phyloP scores from a whole-genome alignment of 2,329 filamentous ascomycete genomes.

The Emericellopsis cladophorae region DNA sequence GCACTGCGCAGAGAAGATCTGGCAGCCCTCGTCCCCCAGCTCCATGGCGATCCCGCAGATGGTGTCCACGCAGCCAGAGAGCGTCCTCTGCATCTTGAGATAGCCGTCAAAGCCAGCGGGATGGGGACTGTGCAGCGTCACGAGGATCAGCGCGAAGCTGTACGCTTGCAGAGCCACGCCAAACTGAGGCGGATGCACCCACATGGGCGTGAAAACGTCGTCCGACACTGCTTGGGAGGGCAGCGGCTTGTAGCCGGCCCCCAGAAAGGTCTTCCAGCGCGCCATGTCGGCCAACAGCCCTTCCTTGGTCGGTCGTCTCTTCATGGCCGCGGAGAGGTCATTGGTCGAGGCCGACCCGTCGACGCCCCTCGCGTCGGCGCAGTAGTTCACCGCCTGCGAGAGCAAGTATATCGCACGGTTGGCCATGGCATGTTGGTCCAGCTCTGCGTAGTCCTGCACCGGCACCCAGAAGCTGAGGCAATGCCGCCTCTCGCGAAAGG shows the following conservation, averaged over 20 bases:
- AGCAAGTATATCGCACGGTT: slow-evolving; percentile 24
- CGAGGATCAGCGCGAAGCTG: slow-evolving; percentile 36
- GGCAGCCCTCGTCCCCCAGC: slow-evolving; percentile 23
- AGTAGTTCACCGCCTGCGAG: slow-evolving; percentile 42
- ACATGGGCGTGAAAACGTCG: slow-evolving; percentile 28
- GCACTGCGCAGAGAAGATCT: slow-evolving; percentile 29
- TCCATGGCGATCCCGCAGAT: slow-evolving; percentile 37
- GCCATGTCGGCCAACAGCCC: slow-evolving; percentile 10
- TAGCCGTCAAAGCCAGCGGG: slow-evolving; percentile 26
- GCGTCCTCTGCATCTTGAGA: slow-evolving; percentile 14
- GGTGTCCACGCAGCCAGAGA: slow-evolving; percentile 9
- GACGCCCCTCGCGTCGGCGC: slow-evolving; percentile 24
- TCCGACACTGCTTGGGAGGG: slow-evolving; percentile 13
- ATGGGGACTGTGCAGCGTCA: slow-evolving; percentile 15
- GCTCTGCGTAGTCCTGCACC: slow-evolving; percentile 26
- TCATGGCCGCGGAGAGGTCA: slow-evolving; percentile 1
- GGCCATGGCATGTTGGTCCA: slow-evolving; percentile 38
- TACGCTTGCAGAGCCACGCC: slow-evolving; percentile 37
- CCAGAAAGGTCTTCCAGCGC: slow-evolving; percentile 17
- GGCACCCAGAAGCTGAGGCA: slow-evolving; percentile 46
- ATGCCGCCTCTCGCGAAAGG: slow-evolving; percentile 40
- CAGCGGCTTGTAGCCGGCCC: slow-evolving; percentile 24
- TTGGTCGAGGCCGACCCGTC: background rate
- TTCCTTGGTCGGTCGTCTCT: slow-evolving; percentile 7
- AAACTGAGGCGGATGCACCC: slow-evolving; percentile 34